Conservation (phyloP, 2,329 filamentous ascomycete species). For the Cladorrhinum sp. region DNA sequence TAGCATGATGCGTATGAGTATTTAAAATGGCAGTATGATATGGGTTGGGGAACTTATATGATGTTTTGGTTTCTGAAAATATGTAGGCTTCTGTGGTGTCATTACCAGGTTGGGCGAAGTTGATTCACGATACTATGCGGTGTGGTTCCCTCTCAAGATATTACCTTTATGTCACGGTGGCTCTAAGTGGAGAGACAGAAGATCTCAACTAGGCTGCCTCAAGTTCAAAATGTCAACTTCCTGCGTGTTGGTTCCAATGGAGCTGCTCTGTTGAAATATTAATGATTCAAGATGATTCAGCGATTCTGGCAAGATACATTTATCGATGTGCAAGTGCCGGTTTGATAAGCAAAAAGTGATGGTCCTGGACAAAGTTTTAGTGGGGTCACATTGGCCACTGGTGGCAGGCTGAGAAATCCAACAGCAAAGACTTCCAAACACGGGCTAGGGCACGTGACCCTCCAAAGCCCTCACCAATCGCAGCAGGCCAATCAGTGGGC, state of each 20-base stretch:
- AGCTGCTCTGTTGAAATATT: too few species aligned
- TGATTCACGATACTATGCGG: too few species aligned
- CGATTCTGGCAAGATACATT: too few species aligned
- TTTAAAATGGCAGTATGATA: not conserved
- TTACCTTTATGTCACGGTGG: too few species aligned
- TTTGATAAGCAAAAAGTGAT: not conserved
- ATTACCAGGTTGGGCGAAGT: too few species aligned
- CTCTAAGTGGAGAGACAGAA: too few species aligned
- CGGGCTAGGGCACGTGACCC: constrained; percentile 23
- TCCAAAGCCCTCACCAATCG: constrained; percentile 29
- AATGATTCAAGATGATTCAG: not conserved
- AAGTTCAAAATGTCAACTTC: too few species aligned
- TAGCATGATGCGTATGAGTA: not conserved
- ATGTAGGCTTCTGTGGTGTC: too few species aligned
- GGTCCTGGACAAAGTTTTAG: not conserved
- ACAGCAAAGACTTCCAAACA: not conserved
- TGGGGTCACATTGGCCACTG: not conserved
- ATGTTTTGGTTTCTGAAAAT: not conserved
- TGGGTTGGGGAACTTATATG: not conserved
- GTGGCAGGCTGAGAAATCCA: not conserved
- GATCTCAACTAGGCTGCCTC: too few species aligned
- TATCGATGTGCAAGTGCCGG: not conserved
- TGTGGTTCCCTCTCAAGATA: too few species aligned
- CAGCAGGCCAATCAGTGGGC: constrained; percentile 13
- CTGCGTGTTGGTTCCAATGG: too few species aligned